Conservation (phyloP, 2,329 filamentous ascomycete species). For the Pseudopyrenochaeta lycopersici region DNA sequence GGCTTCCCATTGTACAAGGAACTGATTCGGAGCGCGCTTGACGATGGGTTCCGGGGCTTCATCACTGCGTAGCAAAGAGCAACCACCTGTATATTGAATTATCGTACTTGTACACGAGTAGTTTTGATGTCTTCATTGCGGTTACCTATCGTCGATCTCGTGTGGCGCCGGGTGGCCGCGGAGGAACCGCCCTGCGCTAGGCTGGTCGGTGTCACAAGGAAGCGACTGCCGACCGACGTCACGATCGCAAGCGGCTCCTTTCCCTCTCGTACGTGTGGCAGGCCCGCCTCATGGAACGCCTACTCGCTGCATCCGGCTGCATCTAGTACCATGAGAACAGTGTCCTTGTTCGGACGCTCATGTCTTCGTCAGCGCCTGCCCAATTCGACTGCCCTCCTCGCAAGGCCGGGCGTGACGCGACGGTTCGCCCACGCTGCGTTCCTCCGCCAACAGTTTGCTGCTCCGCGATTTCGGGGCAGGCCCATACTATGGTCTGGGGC, state of each 20-base stretch:
- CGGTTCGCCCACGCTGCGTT: constrained; percentile 36
- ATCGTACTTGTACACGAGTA: not conserved
- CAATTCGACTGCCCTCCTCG: constrained; percentile 26
- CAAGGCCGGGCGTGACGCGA: constrained; percentile 29
- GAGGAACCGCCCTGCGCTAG: not conserved
- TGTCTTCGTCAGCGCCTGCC: constrained; percentile 54
- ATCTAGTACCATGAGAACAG: constrained; percentile 59
- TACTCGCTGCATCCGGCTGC: constrained; percentile 28
- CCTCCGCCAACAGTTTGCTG: constrained; percentile 45
- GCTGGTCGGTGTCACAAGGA: constrained; percentile 23
- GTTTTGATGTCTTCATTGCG: too few relatives aligned
- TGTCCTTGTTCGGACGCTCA: constrained; percentile 59
- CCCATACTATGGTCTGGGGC: constrained; percentile 46
- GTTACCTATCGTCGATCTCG: too few relatives aligned
- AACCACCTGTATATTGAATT: not conserved
- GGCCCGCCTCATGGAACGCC: constrained; percentile 32
- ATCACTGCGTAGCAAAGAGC: constrained; percentile 34
- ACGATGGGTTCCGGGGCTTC: constrained; percentile 48
- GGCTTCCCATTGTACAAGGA: constrained; percentile 53
- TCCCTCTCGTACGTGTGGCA: not conserved
- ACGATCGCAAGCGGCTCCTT: constrained; percentile 13
- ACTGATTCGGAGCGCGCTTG: constrained; percentile 49
- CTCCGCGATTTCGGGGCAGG: constrained; percentile 43
- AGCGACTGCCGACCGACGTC: constrained; percentile 32
- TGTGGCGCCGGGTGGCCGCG: not conserved